A percentile compares a stretch with the other conserved stretches of the same genome.
Evolutionary conservation across 2,329 filamentous ascomycete species (phyloP).

Genomic region (Fusarium floridanum): DNA sequence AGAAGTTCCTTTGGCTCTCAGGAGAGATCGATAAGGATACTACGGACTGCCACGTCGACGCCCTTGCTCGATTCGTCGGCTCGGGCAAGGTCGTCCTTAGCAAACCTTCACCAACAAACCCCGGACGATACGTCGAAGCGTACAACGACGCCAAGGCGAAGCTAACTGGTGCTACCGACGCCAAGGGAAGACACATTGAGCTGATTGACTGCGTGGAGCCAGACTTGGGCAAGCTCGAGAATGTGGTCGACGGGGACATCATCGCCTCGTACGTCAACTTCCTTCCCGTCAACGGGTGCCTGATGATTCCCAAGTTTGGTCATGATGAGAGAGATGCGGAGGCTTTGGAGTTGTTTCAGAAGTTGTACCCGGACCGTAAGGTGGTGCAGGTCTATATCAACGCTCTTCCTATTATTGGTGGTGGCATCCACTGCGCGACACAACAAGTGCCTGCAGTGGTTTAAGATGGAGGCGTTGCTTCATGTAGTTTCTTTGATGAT

Average conservation of each 20-base stretch:
- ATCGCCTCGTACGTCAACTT: conserved; percentile 8
- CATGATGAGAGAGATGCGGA: background rate
- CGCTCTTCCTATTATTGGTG: conserved; percentile 3
- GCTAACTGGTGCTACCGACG: background rate
- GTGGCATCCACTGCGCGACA: conserved; percentile 25
- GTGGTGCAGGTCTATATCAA: conserved; percentile 10
- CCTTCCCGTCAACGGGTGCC: background rate
- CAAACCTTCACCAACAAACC: conserved; percentile 1
- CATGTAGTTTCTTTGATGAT: background rate
- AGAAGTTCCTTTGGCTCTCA: background rate
- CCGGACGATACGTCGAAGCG: background rate
- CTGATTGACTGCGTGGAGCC: background rate
- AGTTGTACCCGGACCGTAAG: background rate
- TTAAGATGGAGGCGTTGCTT: background rate
- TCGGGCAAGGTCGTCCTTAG: background rate
- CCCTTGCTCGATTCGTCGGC: background rate
- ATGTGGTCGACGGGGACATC: conserved; percentile 1
- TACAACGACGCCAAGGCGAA: background rate
- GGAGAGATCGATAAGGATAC: background rate
- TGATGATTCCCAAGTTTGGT: conserved; percentile 1
- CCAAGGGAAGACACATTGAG: background rate
- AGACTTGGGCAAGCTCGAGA: background rate
- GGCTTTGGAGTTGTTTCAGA: background rate
- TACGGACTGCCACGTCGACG: background rate
- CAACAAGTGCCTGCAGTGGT: conserved; percentile 11